Conservation (phyloP, 441 rosid genomes). For the Omphalea diandra region DNA sequence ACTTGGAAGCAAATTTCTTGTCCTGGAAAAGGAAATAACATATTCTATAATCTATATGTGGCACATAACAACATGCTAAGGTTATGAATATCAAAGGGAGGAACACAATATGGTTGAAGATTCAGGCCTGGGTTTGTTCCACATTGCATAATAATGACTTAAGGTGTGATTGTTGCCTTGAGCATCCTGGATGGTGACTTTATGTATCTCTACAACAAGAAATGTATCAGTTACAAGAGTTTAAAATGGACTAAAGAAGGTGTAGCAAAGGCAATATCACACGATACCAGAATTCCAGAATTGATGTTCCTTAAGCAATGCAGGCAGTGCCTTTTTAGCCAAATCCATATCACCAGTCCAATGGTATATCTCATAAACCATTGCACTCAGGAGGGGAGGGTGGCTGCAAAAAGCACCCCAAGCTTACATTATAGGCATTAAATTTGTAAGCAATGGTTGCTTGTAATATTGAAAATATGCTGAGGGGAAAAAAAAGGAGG, state of each 20-base stretch:
- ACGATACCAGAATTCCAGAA: constrained; percentile 80
- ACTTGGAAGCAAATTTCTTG: constrained; percentile 54
- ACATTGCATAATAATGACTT: constrained; percentile 82
- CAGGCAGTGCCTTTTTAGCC: constrained; percentile 52
- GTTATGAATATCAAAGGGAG: constrained; percentile 12
- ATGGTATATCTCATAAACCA: constrained; percentile 62
- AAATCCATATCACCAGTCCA: constrained; percentile 61
- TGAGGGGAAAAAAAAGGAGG: background rate
- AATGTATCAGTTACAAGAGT: background rate
- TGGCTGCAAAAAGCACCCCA: constrained; percentile 45
- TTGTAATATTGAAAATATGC: background rate
- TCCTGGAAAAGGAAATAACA: constrained; percentile 45
- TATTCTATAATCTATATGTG: no score
- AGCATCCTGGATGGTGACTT: constrained; percentile 50
- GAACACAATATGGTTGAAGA: constrained; percentile 52
- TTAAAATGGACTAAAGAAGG: constrained; percentile 11
- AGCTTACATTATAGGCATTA: background rate
- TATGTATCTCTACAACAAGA: constrained; percentile 56
- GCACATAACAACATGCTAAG: background rate
- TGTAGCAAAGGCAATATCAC: background rate
- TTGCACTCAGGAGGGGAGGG: constrained; percentile 88
- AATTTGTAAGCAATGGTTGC: background rate
- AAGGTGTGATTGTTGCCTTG: constrained; percentile 45
- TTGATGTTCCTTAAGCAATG: constrained; percentile 67
- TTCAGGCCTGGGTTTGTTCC: constrained; percentile 95